Evolutionary conservation across 768 basidiomycete species (phyloP), one percentile per base, ranked within the genome.

Genomic region (Boletus subcaerulescens): DNA sequence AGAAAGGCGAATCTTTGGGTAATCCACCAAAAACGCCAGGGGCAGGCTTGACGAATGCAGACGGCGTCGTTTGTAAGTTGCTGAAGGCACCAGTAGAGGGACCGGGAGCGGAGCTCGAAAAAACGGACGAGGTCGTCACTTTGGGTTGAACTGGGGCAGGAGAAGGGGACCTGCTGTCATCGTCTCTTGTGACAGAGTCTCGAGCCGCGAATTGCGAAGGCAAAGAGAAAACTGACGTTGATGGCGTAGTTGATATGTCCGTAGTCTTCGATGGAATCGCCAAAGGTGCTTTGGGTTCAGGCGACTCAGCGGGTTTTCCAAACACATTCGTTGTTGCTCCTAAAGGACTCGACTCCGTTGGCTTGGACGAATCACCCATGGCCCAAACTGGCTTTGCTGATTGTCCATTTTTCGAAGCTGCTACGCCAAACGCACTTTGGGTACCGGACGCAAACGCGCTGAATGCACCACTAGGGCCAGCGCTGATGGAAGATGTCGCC

Each of bases 1-100:
- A 78, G 66, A 85, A 86, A 4, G 84, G 83, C 8, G 84, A 86
- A 39, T 74, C 66, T 24, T 67, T 68, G 4, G 77, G 68, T 5
- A 73, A 60, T 45, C 65, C 62, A 35, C 69, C 71, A 43, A 72
- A 74, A 46, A 66, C 64, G 3, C 74, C 73, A 36, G 65, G 62
- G 11, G 74, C 68, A 14, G 73, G 75, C 50, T 73, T 76, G 38
- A 66, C 52, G 63, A 78, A 76, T 4, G 61, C 65, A 7, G 69
- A 63, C 35, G 65, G 63, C 39, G 72, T 69, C 12, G 70, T 64
- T 41, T 69, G 68, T 9, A 75, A 48, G 50, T 69, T 69, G n/a
- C 75, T 70, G 50, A 81, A 82, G 10, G 76, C 77, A 22, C 74
- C 73, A 0, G 61, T 55, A 13, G 67, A 53, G 9, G 66, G 58